Evolutionary conservation across 129 eudicot genomes (phyloP).

Genomic region (Flaveria trinervia): DNA sequence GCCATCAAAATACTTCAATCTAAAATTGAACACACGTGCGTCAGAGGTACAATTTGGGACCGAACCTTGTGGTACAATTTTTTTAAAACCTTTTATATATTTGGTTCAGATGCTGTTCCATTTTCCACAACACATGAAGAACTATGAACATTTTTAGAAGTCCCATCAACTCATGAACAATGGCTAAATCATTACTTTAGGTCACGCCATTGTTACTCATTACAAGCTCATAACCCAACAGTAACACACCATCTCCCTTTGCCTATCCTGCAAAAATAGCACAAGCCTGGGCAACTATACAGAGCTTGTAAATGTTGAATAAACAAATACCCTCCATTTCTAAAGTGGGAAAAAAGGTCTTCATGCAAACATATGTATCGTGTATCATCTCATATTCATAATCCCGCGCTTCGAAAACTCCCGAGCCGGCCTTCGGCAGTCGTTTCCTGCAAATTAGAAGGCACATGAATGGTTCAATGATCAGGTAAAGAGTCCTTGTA

Average conservation of each 20-base stretch:
- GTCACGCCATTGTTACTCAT: constrained; percentile 9
- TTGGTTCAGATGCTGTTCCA: background rate
- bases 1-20: too few relatives aligned
- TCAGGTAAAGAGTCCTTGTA: background rate
- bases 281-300: constrained; percentile 41
- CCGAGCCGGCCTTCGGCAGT: constrained; percentile 27
- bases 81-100: background rate
- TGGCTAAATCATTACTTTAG: background rate
- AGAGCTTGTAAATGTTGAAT: constrained; percentile 32
- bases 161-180: background rate
- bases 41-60: background rate
- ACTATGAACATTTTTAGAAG: background rate
- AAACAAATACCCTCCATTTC: constrained; percentile 37
- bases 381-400: background rate
- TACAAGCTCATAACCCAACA: constrained; percentile 27
- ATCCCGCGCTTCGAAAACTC: constrained; percentile 42
- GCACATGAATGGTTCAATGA: background rate
- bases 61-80: background rate
- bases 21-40: too few relatives aligned
- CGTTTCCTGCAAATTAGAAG: constrained; percentile 44
- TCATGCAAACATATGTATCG: constrained; percentile 12
- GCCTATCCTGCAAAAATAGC: constrained; percentile 43
- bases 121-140: background rate
- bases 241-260: constrained; percentile 10
- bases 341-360: constrained; percentile 10